Percentiles rank a stretch among this genome's conserved stretches.
Conservation (phyloP, 2,329 filamentous ascomycete genomes). For the Aureobasidium sp. region DNA sequence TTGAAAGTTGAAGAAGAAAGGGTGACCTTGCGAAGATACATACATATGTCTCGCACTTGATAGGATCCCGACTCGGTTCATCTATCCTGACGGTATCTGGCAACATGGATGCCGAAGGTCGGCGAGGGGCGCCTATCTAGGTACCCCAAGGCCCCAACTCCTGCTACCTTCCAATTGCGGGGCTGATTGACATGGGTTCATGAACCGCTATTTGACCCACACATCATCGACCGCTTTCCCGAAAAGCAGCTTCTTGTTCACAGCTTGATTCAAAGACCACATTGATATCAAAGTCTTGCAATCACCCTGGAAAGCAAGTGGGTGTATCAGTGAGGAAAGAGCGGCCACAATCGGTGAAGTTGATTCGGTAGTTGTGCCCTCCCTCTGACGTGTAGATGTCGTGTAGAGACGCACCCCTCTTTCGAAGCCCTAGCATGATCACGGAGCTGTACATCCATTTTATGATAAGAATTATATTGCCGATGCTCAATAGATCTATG, state of each 20-base stretch:
- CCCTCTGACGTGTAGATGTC: not conserved
- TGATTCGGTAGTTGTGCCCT: not conserved
- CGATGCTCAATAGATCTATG: not conserved
- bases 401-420: not conserved
- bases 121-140: conserved; percentile 2
- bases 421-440: not conserved
- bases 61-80: not conserved
- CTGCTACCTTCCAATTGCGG: conserved; percentile 5
- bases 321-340: not conserved
- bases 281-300: not conserved
- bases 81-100: not conserved
- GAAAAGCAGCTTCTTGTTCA: not conserved
- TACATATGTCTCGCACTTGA: not conserved
- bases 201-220: not conserved
- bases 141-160: not conserved
- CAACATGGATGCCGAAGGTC: not conserved
- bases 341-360: not conserved
- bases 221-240: not conserved
- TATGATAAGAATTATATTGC: too few species aligned
- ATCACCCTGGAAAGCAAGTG: not conserved
- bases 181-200: not conserved
- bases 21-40: not conserved
- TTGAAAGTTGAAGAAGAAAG: not conserved
- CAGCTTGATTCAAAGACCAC: not conserved
- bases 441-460: not conserved